These are phyloP conservation scores for Wickerhamiella cacticola DNA, from an alignment of 805 yeast species.

Conservation along the genomic window DNA sequence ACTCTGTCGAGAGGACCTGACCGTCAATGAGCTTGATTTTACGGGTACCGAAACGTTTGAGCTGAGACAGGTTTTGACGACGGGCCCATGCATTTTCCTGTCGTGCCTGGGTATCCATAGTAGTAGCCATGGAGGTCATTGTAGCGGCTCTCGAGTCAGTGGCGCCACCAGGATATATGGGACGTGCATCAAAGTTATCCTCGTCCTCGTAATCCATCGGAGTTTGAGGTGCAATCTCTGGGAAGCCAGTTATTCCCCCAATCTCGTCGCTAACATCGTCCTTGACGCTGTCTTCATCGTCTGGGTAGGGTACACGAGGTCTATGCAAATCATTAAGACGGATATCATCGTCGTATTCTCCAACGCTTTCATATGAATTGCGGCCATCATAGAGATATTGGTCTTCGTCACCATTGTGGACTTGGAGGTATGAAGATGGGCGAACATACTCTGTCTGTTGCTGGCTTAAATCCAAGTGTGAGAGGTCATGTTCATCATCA, in stretches of 20 bases:
- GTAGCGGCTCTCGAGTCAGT: background rate
- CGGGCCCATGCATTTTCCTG: conserved; percentile 22
- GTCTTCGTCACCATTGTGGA: conserved; percentile 9
- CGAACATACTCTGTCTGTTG: conserved; percentile 10
- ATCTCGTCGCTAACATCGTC: conserved; percentile 18
- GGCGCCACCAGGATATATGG: background rate
- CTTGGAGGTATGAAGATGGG: conserved; percentile 5
- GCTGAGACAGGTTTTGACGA: conserved; percentile 24
- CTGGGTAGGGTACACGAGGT: background rate
- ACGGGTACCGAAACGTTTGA: conserved; percentile 29
- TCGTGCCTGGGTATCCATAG: background rate
- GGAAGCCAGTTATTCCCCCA: conserved; percentile 23
- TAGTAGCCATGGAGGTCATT: background rate
- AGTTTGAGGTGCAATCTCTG: conserved; percentile 6
- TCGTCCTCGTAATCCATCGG: conserved; percentile 5
- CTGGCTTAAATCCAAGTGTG: conserved; percentile 1
- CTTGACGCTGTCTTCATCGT: conserved; percentile 13
- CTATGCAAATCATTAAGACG: conserved; percentile 1
- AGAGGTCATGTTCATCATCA: background rate
- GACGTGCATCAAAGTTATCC: conserved; percentile 11
- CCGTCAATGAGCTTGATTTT: conserved; percentile 31
- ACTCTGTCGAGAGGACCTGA: conserved; percentile 28
- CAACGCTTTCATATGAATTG: background rate
- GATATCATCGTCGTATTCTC: conserved; percentile 7
- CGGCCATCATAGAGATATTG: conserved; percentile 9